A percentile compares a stretch with the other conserved stretches of the same genome.
phyloP scores from a whole-genome alignment of 164 flowering plant species.

The Tinospora cordifolia region DNA sequence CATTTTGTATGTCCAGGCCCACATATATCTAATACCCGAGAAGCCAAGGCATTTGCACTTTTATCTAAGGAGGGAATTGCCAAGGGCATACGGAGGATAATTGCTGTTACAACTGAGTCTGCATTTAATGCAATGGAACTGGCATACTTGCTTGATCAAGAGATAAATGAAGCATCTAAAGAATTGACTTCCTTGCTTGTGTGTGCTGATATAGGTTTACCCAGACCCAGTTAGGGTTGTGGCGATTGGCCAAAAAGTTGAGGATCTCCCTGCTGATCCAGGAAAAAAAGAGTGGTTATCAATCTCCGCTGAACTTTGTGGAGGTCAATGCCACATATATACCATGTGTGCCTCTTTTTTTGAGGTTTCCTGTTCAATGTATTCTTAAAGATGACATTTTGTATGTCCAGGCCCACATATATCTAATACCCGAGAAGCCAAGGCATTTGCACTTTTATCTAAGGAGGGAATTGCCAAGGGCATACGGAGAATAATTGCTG shows the following conservation, averaged over 20 bases:
- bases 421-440: conserved; percentile 86
- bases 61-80: conserved; percentile 94
- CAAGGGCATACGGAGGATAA: conserved; percentile 80
- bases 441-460: conserved; percentile 78
- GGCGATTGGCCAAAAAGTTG: conserved; percentile 74
- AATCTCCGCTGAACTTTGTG: conserved; percentile 86
- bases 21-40: conserved; percentile 87
- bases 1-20: conserved; percentile 49
- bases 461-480: conserved; percentile 98
- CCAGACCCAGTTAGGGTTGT: conserved; percentile 99
- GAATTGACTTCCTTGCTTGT: neutral
- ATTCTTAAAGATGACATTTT: conserved; percentile 9
- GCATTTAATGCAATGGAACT: conserved; percentile 64
- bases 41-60: conserved; percentile 87
- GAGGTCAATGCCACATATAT: conserved; percentile 42
- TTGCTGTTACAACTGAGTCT: conserved; percentile 74
- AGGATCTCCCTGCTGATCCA: conserved; percentile 77
- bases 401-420: conserved; percentile 75
- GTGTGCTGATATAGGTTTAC: conserved; percentile 49
- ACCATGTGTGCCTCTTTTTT: neutral
- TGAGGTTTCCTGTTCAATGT: neutral
- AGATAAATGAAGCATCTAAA: conserved; percentile 57
- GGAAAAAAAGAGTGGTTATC: conserved; percentile 68
- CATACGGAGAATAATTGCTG: conserved; percentile 83
- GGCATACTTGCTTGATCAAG: conserved; percentile 58